Percentiles rank a stretch among this genome's conserved stretches.
Conservation (phyloP, 441 rosid species). For the Adansonia rubrostipa region DNA sequence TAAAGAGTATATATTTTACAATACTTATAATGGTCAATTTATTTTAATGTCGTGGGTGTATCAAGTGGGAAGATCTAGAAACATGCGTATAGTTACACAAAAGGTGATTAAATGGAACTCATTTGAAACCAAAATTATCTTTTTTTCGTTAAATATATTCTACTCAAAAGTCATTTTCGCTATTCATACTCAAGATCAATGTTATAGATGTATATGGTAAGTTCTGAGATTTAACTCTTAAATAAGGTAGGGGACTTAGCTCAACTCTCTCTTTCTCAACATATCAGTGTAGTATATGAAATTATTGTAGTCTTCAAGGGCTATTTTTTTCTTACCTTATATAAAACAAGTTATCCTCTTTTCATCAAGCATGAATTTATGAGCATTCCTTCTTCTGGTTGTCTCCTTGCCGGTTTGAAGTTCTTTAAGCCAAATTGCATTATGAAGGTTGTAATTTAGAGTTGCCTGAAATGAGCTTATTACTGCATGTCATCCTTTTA, state of each 20-base stretch:
- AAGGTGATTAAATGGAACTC: not conserved
- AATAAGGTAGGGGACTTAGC: not conserved
- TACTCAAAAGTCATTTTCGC: not conserved
- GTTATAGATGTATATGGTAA: not conserved
- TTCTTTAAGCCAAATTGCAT: not conserved
- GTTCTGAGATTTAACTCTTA: not conserved
- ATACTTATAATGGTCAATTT: not conserved
- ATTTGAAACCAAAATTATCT: conserved; percentile 6
- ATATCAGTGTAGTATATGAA: not conserved
- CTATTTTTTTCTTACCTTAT: not conserved
- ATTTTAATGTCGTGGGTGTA: not conserved
- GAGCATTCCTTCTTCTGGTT: not conserved
- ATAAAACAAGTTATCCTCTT: not conserved
- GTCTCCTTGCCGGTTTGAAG: not conserved
- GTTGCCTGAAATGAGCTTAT: not conserved
- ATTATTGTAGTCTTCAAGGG: not conserved
- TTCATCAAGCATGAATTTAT: not conserved
- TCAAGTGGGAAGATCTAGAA: not conserved
- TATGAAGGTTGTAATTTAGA: not conserved
- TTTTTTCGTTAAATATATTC: not conserved
- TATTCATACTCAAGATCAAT: not conserved
- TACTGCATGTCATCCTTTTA: not conserved
- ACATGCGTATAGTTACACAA: not conserved
- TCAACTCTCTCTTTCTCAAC: not conserved
- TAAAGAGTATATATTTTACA: not conserved